Evolutionary conservation across 1,139 yeast species (phyloP), one percentile per base, ranked within the genome.

Genomic region (Blastobotrys apis): DNA sequence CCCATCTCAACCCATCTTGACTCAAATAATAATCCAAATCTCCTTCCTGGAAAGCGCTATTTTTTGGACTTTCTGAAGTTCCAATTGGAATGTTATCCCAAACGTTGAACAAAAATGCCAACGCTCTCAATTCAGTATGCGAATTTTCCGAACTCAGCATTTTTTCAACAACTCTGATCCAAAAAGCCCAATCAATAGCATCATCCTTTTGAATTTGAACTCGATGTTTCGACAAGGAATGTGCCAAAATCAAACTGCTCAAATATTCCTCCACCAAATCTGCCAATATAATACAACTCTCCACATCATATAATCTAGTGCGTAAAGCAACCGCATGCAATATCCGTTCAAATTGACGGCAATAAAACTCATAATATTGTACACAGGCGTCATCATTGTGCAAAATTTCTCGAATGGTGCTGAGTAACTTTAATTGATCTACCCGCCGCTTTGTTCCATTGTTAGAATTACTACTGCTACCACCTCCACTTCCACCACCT

Each of bases 81-180:
- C 54, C 53, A 25, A 57, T 53, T 1, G 95, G 92, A n/a, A 86
- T 69, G 53, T 72, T 65, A 41, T 80, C 83, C 94, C 95, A 86
- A 2, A 80, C 63, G 59, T 84, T 83, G 65, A 81, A 85, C 45
- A 86, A 62, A 49, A 81, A 74, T 3, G 90, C 77, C 38, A 85
- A 62, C 17, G 79, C 78, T 49, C 84, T 75, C 33, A 83, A 67
- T 47, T 83, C 76, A 20, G 77, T 72, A 53, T 79, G 82, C 48
- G 80, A 70, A 58, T 79, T 85, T 43, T 79, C 80, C 6, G 86
- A 77, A 10, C 69, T 59, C 20, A 84, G 62, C 81, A 84, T 76
- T 53, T 77, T 69, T 50, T 75, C 69, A 17, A 73, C 65, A 20
- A 84, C 81, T 45, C 74, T 69, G 9, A 83, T 61, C 95, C 95